Percentiles rank a stretch among this genome's conserved stretches.
Conservation (phyloP, 2,329 filamentous ascomycete genomes). For the Sclerotinia trifoliorum region DNA sequence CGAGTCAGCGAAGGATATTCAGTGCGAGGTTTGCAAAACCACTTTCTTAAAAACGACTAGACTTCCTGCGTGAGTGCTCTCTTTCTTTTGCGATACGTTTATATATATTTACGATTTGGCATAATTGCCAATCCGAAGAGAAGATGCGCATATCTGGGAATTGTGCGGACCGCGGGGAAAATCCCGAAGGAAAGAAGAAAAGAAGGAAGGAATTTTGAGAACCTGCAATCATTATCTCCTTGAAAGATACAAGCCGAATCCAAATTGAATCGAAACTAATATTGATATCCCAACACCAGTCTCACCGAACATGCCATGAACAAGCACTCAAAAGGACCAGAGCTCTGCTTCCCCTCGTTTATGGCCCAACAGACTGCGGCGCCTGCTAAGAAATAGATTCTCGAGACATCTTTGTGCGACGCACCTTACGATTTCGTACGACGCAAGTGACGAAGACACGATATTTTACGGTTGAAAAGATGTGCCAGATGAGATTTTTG, state of each 20-base stretch:
- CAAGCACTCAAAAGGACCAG: conserved; percentile 71
- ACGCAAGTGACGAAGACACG: conserved; percentile 14
- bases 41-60: conserved; percentile 78
- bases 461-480: conserved; percentile 22
- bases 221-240: neutral
- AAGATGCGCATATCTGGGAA: neutral
- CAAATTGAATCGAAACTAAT: conserved; percentile 1
- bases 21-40: conserved; percentile 74
- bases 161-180: neutral
- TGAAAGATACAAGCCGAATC: neutral
- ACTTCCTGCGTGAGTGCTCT: conserved; percentile 59
- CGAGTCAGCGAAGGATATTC: conserved; percentile 70
- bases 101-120: neutral
- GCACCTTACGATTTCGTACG: conserved; percentile 8
- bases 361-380: conserved; percentile 13
- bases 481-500: conserved; percentile 7
- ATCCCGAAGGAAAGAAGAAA: neutral
- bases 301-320: conserved; percentile 70
- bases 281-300: conserved; percentile 40
- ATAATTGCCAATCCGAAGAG: neutral
- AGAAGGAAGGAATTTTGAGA: neutral
- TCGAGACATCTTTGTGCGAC: conserved; percentile 1
- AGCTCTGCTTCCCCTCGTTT: conserved; percentile 64
- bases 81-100: neutral
- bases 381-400: conserved; percentile 21